Conservation (phyloP, 257 asterid genomes). For the Thymus quinquecostatus region DNA sequence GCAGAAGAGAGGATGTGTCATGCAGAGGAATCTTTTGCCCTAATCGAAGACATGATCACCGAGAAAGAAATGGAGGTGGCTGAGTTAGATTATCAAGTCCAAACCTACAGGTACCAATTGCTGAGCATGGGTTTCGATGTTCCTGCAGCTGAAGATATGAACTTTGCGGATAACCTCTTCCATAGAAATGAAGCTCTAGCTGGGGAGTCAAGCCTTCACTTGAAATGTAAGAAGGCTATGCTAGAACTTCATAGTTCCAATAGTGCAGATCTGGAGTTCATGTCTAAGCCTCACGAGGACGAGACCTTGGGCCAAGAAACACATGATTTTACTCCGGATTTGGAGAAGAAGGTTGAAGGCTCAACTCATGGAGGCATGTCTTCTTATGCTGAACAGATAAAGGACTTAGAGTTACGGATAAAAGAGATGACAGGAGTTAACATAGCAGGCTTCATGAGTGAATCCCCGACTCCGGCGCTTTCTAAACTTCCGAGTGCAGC, state of each 20-base stretch:
- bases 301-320: conserved; percentile 48
- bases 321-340: conserved; percentile 36
- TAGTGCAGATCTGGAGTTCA: conserved; percentile 40
- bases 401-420: conserved; percentile 57
- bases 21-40: conserved; percentile 79
- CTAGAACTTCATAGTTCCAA: conserved; percentile 44
- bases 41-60: conserved; percentile 76
- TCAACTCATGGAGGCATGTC: conserved; percentile 43
- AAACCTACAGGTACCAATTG: conserved; percentile 66
- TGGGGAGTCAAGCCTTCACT: conserved; percentile 37
- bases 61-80: conserved; percentile 93
- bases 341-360: conserved; percentile 47
- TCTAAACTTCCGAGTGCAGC: conserved; percentile 40
- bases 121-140: conserved; percentile 70
- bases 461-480: conserved; percentile 45
- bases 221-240: conserved; percentile 49
- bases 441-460: conserved; percentile 36
- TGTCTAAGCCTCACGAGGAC: conserved; percentile 40
- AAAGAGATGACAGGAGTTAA: conserved; percentile 67
- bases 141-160: conserved; percentile 50
- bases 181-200: conserved; percentile 46
- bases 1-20: conserved; percentile 86
- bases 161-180: conserved; percentile 54
- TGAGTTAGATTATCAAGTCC: conserved; percentile 74
- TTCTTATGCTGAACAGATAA: conserved; percentile 69